Conservation (phyloP, 805 yeast genomes). For the Wickerhamiella hasegawae region DNA sequence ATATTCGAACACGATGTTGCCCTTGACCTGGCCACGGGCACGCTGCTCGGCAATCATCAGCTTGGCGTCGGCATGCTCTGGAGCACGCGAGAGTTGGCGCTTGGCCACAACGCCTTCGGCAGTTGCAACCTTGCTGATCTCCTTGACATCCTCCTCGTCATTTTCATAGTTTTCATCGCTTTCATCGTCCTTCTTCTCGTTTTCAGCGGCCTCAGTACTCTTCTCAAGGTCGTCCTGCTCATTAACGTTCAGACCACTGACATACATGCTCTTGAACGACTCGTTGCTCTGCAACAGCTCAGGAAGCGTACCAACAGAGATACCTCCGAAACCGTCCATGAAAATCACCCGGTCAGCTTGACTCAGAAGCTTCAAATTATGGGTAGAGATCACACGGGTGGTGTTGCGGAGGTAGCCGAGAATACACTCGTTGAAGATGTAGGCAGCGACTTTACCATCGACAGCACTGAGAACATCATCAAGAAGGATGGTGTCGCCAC, state of each 20-base stretch:
- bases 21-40: constrained; percentile 16
- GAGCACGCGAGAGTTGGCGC: constrained; percentile 7
- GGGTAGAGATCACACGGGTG: constrained; percentile 71
- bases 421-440: constrained; percentile 55
- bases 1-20: constrained; percentile 34
- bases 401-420: constrained; percentile 37
- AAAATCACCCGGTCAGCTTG: constrained; percentile 57
- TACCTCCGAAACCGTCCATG: constrained; percentile 40
- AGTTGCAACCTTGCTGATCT: background rate
- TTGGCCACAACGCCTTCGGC: background rate
- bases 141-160: constrained; percentile 1
- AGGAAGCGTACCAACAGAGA: constrained; percentile 43
- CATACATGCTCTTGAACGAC: constrained; percentile 32
- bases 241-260: constrained; percentile 29
- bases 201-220: background rate
- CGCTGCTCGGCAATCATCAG: constrained; percentile 21
- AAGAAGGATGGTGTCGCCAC: constrained; percentile 45
- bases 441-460: constrained; percentile 72
- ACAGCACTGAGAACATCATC: constrained; percentile 83
- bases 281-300: constrained; percentile 32
- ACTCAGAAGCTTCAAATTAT: constrained; percentile 57
- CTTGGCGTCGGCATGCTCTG: constrained; percentile 10
- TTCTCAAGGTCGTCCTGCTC: constrained; percentile 14
- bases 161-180: constrained; percentile 23
- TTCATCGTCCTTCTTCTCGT: background rate